Evolutionary conservation across 805 yeast species (phyloP), one percentile per base, ranked within the genome.

Genomic region (Wickerhamiella bombiphila): DNA sequence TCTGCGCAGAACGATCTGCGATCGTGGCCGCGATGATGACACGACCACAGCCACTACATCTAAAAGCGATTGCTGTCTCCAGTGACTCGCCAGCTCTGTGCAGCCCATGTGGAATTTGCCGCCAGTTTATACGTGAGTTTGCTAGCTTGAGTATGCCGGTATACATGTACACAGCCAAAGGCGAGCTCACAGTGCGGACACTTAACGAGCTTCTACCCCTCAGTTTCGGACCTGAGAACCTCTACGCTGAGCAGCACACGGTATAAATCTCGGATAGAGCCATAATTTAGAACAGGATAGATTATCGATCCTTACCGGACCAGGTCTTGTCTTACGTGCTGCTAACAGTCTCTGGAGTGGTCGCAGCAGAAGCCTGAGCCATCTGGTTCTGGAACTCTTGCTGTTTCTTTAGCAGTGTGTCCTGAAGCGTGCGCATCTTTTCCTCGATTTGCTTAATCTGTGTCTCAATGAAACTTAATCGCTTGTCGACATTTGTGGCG

Each of bases 21-120:
- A 63, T 76, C 2, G 65, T 68, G 9, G 66, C 68, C 30, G 78
- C 80, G 0, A 66, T 74, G 5, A 64, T 65, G 40, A 50, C 48
- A 4, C 16, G 29, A 11, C n/a, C 26, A 6, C 11, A n/a, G 22
- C 33, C 33, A n/a, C 20, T 34, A 17, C 41, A 36, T 42, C 69
- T 77, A 53, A 62, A 59, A 41, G 81, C 80, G 1, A 60, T 82
- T 40, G 93, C 77, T 3, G 70, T 82, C 7, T 63, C 80, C 3
- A 68, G 80, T 17, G 86, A 77, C 51, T 51, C 53, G 1, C 68
- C 67, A 2, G 57, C 59, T 6, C 69, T 76, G 22, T 74, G 80
- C 8, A 65, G 86, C 7, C 98, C 98, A 0, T 88, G 98, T 56
- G 98, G 98, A 3, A 76, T 91, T 26, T 88, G 98, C 52, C 66